These are phyloP conservation scores for Dipteronia dyeriana DNA, from an alignment of 345 rosid genomes.

Conservation along the genomic window DNA sequence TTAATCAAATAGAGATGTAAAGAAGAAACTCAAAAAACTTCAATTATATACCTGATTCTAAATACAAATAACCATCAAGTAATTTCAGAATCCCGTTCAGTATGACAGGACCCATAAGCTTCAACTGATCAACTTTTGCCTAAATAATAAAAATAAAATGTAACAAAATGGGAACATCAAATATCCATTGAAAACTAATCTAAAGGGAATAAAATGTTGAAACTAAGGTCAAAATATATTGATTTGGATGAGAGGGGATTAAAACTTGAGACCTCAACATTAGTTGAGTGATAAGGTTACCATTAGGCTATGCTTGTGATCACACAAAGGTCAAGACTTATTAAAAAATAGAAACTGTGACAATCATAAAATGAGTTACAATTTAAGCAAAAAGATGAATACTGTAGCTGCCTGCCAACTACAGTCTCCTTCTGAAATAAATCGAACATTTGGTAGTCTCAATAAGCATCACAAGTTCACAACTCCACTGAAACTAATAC, in stretches of 20 bases:
- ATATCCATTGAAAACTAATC: conserved; percentile 6
- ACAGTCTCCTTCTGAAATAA: not conserved
- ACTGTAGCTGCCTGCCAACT: not conserved
- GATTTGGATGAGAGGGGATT: not conserved
- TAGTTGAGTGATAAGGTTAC: too few species aligned
- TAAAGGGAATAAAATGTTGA: conserved; percentile 4
- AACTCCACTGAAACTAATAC: not conserved
- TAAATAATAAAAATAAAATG: conserved; percentile 28
- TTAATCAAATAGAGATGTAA: not conserved
- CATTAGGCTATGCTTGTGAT: too few species aligned
- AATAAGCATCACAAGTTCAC: not conserved
- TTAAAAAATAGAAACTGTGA: too few species aligned
- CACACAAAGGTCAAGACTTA: too few species aligned
- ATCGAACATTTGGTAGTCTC: not conserved
- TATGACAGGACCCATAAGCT: conserved; percentile 93
- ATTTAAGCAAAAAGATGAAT: not conserved
- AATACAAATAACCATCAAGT: conserved; percentile 72
- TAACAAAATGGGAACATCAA: not conserved
- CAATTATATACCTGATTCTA: conserved; percentile 63
- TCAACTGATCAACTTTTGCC: conserved; percentile 85
- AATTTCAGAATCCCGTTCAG: conserved; percentile 78
- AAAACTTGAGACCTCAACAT: not conserved
- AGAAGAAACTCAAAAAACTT: conserved; percentile 14
- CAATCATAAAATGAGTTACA: not conserved
- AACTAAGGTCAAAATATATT: not conserved